Base-by-base conservation (phyloP, 2,329 filamentous ascomycete species). In the Fusarium xylarioides region DNA sequence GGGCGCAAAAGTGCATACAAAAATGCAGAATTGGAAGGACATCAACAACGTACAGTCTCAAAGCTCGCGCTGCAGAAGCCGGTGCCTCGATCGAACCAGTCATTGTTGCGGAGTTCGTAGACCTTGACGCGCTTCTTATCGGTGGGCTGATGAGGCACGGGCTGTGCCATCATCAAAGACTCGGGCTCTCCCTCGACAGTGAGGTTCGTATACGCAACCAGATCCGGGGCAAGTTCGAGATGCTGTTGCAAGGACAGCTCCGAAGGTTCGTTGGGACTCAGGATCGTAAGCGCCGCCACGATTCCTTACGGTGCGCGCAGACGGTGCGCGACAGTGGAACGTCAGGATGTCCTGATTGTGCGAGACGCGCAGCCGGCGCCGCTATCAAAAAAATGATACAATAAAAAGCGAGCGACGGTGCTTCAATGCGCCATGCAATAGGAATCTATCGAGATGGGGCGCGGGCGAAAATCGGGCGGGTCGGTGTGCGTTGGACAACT, bases 1-100 rank as follows among this genome's bases (percentile, higher is more conserved):
- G 37, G 47, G 66, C 65, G 62, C 66, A 74, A 56, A 44, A 66
- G 64, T 37, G 30, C 21, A 58, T 26, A 38, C n/a, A 28, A 60
- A 57, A 60, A 40, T 43, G 47, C 43, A 66, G n/a, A 50, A 50
- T 47, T 63, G 52, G 43, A 46, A 57, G 63, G 58, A 37, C 70
- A 65, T 69, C n/a, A 59, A 43, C 56, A 82, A 66, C 92, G 82
- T 89, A 96, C 93, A 82, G 91, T 88, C 73, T 91, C 84, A 74
- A 93, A 89, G 74, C 91, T 88, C 53, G 95, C 95, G 68, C 91
- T 93, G 82, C 96, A 98, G 83, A 98, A 98, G 71, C 96, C 96
- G 53, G 96, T 99, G 74, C 96, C 96, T 79, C 95, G 90, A 85
- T 99, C 96, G 82, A 95, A 98, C 96, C 96, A 99, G 90, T 98